Conservation (phyloP, 2,329 filamentous ascomycete genomes). For the Alternaria metachromatica region DNA sequence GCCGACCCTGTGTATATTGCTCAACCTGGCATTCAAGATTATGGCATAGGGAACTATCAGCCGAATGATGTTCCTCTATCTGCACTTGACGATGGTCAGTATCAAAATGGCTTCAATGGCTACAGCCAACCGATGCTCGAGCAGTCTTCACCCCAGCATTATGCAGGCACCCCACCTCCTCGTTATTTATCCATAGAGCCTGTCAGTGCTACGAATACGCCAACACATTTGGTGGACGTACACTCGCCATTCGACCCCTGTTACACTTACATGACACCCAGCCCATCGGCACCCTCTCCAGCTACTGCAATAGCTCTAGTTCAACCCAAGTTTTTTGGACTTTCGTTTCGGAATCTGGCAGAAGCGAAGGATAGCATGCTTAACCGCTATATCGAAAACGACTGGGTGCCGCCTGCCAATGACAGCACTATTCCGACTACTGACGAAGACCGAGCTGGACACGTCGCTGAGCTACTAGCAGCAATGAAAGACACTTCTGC, state of each 20-base stretch:
- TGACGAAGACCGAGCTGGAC: neutral
- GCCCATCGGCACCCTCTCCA: neutral
- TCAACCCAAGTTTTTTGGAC: neutral
- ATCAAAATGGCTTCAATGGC: neutral
- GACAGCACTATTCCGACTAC: constrained; percentile 10
- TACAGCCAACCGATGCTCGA: neutral
- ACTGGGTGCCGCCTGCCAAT: constrained; percentile 3
- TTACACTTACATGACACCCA: neutral
- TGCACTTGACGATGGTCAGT: neutral
- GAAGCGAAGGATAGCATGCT: neutral
- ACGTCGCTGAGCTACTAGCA: constrained; percentile 6
- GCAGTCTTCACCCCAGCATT: neutral
- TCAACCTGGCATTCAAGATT: neutral
- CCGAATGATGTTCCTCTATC: neutral
- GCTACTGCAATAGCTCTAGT: neutral
- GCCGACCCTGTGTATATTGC: neutral
- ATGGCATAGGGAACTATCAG: neutral
- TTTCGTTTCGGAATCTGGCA: neutral
- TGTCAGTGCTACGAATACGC: neutral
- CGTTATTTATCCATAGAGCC: neutral
- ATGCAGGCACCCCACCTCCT: neutral
- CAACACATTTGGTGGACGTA: neutral
- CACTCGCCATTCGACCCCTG: neutral
- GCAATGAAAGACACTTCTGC: constrained; percentile 11
- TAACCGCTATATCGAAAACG: neutral